Evolutionary conservation across 805 yeast genomes (phyloP).

Genomic region (Saccharomycopsis synnaedendra): DNA sequence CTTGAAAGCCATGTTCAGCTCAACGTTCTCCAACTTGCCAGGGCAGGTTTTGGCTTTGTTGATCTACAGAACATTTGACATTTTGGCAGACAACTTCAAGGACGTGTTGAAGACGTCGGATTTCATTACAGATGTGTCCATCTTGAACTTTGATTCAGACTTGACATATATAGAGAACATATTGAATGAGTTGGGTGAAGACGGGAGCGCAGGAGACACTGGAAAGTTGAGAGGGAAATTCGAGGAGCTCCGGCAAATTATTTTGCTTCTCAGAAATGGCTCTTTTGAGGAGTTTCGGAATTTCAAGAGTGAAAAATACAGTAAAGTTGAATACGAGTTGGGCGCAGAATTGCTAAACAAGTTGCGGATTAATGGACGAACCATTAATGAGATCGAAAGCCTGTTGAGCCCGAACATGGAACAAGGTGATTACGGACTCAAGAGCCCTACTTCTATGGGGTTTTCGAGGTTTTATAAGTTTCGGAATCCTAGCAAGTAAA

Average conservation of each 20-base stretch:
- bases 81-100: conserved; percentile 61
- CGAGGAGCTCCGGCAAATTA: conserved; percentile 62
- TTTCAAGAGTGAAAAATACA: conserved; percentile 12
- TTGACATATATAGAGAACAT: conserved; percentile 59
- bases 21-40: conserved; percentile 78
- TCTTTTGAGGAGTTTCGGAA: conserved; percentile 16
- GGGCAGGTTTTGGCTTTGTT: conserved; percentile 64
- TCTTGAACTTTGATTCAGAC: conserved; percentile 73
- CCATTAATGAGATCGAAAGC: conserved; percentile 9
- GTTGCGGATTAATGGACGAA: conserved; percentile 12
- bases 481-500: conserved; percentile 10
- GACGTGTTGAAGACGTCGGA: conserved; percentile 44
- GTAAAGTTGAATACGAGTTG: conserved; percentile 11
- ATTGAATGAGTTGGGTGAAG: conserved; percentile 22
- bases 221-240: conserved; percentile 7
- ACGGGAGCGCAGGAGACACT: not conserved
- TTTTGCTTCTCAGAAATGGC: conserved; percentile 53
- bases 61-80: conserved; percentile 80
- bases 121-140: conserved; percentile 40
- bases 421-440: not conserved
- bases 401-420: conserved; percentile 2
- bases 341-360: conserved; percentile 11
- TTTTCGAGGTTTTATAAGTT: conserved; percentile 15
- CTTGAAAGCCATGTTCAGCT: conserved; percentile 72
- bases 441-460: conserved; percentile 14